A percentile compares a stretch with the other conserved stretches of the same genome.
phyloP scores from a whole-genome alignment of 805 yeast species.

The Hanseniaspora nectarophila region DNA sequence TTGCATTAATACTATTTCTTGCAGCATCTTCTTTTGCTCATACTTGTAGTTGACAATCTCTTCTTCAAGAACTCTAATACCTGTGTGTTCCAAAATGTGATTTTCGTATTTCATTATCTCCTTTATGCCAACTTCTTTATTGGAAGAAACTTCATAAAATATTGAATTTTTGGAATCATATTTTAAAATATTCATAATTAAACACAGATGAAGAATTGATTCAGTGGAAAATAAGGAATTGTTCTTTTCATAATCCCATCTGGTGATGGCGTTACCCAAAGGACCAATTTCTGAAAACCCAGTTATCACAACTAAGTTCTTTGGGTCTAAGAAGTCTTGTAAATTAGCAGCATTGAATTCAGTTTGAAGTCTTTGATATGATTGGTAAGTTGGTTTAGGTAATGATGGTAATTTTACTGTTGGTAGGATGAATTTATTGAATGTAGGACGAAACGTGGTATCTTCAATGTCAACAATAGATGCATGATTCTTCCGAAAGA shows the following conservation, averaged over 20 bases:
- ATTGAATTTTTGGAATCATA: slow-evolving; percentile 39
- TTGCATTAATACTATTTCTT: slow-evolving; percentile 75
- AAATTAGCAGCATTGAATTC: slow-evolving; percentile 38
- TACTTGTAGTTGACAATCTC: slow-evolving; percentile 60
- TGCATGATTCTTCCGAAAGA: background rate
- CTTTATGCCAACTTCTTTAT: slow-evolving; percentile 63
- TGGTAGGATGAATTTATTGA: background rate
- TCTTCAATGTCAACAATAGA: background rate
- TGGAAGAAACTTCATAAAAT: slow-evolving; percentile 76
- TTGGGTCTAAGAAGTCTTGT: slow-evolving; percentile 67
- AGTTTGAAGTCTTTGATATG: slow-evolving; percentile 46
- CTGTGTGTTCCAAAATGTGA: slow-evolving; percentile 63
- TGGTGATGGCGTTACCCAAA: slow-evolving; percentile 82
- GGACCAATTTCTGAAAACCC: slow-evolving; percentile 89
- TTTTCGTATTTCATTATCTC: slow-evolving; percentile 72
- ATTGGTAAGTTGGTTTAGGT: slow-evolving; percentile 60
- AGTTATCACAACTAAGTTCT: slow-evolving; percentile 67
- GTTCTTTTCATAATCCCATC: slow-evolving; percentile 85
- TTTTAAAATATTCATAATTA: slow-evolving; percentile 84
- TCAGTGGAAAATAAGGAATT: slow-evolving; percentile 70
- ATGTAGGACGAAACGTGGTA: too few species aligned
- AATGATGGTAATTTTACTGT: slow-evolving; percentile 25
- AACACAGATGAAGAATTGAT: slow-evolving; percentile 85
- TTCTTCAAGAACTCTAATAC: slow-evolving; percentile 66
- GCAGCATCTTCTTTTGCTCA: slow-evolving; percentile 63